These are phyloP conservation scores for Symbiodinium pilosum DNA, from an alignment of 73 alveolate genomes.

Conservation along the genomic window DNA sequence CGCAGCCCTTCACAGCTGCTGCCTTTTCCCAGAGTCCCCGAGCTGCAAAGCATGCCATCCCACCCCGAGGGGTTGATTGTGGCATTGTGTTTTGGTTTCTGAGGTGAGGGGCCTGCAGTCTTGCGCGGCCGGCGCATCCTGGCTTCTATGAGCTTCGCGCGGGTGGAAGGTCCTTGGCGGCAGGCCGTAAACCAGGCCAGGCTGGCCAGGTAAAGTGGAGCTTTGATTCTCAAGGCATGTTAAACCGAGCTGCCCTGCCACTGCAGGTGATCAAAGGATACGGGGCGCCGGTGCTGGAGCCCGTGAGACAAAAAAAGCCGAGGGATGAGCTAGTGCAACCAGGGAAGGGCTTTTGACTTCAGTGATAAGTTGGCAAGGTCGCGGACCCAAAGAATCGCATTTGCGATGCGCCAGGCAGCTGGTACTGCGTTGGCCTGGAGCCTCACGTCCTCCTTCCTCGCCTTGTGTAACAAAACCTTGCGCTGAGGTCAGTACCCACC, in stretches of 20 bases:
- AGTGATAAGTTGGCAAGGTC: neutral
- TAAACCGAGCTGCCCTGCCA: neutral
- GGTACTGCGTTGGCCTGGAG: constrained; percentile 89
- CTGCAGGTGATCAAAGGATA: constrained; percentile 65
- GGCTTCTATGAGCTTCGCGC: constrained; percentile 88
- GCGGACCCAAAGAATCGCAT: constrained; percentile 68
- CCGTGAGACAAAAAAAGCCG: neutral
- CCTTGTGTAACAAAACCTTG: no score
- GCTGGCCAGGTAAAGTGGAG: neutral
- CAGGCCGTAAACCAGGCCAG: constrained; percentile 65
- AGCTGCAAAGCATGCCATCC: no score
- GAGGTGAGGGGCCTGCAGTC: neutral
- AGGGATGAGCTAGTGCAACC: no score
- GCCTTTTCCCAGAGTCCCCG: neutral
- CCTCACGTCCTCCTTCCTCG: neutral
- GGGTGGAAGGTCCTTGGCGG: constrained; percentile 28
- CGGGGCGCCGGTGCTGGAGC: constrained; percentile 62
- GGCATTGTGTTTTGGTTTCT: no score
- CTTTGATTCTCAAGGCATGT: neutral
- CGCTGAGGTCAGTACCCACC: constrained; percentile 82
- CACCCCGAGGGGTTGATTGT: no score
- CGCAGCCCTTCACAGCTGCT: constrained; percentile 48
- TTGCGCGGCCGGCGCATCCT: constrained; percentile 22
- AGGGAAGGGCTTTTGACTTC: neutral
- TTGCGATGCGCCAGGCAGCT: constrained; percentile 94